Evolutionary conservation across 306 rosid species (phyloP).

Genomic region (Myrica gale): DNA sequence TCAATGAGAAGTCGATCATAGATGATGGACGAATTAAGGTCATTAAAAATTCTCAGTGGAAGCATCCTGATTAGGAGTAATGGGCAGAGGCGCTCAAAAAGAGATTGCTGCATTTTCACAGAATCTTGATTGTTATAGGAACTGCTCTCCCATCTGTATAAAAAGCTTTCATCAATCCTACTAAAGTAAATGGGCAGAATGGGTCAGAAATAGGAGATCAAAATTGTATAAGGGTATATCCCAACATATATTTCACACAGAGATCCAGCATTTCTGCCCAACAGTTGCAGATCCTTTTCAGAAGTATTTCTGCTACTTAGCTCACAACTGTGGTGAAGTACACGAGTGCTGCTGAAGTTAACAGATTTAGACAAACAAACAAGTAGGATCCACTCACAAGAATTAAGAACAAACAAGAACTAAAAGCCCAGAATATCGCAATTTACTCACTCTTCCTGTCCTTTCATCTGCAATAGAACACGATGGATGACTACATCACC

Average conservation of each 20-base stretch:
- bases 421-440: slow-evolving; percentile 13
- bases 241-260: background rate
- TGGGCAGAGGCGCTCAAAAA: slow-evolving; percentile 89
- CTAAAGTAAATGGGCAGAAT: slow-evolving; percentile 19
- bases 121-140: slow-evolving; percentile 49
- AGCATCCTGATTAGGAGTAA: slow-evolving; percentile 84
- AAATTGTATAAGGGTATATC: background rate
- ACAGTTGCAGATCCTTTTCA: background rate
- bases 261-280: slow-evolving; percentile 1
- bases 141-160: slow-evolving; percentile 46
- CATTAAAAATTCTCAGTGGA: slow-evolving; percentile 72
- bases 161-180: slow-evolving; percentile 63
- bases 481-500: slow-evolving; percentile 59
- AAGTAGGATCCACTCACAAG: slow-evolving; percentile 1
- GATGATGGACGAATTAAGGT: slow-evolving; percentile 56
- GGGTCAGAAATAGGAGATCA: slow-evolving; percentile 16
- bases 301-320: slow-evolving; percentile 10
- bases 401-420: background rate
- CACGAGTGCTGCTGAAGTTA: slow-evolving; percentile 2
- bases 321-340: slow-evolving; percentile 12
- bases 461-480: slow-evolving; percentile 60
- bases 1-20: slow-evolving; percentile 55
- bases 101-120: slow-evolving; percentile 50
- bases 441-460: slow-evolving; percentile 61
- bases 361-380: slow-evolving; percentile 10